A percentile compares a stretch with the other conserved stretches of the same genome.
Evolutionary conservation across 1,139 yeast species (phyloP).

Genomic region (Hansenula lynferdii): DNA sequence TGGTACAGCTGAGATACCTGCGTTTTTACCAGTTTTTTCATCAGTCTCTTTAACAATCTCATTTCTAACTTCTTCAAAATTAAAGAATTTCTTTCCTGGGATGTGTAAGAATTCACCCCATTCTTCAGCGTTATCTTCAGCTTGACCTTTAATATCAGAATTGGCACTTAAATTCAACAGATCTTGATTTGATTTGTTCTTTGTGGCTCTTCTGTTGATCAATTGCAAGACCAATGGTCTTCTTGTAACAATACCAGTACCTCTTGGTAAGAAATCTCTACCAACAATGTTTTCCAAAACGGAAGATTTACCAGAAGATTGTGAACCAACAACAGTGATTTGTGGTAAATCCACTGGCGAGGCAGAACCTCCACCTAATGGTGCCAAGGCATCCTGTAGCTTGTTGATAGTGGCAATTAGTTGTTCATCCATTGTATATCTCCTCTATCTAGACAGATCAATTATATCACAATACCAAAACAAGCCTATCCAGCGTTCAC

Average conservation of each 20-base stretch:
- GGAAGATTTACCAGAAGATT: slow-evolving; percentile 90
- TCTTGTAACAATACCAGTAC: slow-evolving; percentile 94
- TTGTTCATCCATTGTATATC: slow-evolving; percentile 81
- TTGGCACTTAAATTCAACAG: slow-evolving; percentile 30
- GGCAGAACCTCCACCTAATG: slow-evolving; percentile 81
- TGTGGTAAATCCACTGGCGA: slow-evolving; percentile 92
- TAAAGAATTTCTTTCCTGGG: slow-evolving; percentile 83
- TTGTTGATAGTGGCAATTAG: slow-evolving; percentile 90
- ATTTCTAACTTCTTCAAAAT: slow-evolving; percentile 85
- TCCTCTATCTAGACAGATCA: too few relatives aligned
- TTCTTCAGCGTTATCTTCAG: slow-evolving; percentile 83
- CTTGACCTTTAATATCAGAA: slow-evolving; percentile 22
- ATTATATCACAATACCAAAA: too few relatives aligned
- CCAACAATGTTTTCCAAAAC: slow-evolving; percentile 94
- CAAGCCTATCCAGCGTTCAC: too few relatives aligned
- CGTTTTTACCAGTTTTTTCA: slow-evolving; percentile 85
- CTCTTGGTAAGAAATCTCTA: slow-evolving; percentile 91
- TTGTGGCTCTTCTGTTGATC: slow-evolving; percentile 57
- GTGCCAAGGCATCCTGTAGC: slow-evolving; percentile 90
- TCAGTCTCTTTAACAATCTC: slow-evolving; percentile 95
- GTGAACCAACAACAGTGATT: slow-evolving; percentile 95
- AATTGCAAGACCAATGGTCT: slow-evolving; percentile 84
- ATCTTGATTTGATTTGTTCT: slow-evolving; percentile 25
- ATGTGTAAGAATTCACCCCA: slow-evolving; percentile 98
- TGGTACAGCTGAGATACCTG: slow-evolving; percentile 90